These are phyloP conservation scores for Eremomyces bilateralis DNA, from an alignment of 495 filamentous ascomycete species.

Conservation along the genomic window DNA sequence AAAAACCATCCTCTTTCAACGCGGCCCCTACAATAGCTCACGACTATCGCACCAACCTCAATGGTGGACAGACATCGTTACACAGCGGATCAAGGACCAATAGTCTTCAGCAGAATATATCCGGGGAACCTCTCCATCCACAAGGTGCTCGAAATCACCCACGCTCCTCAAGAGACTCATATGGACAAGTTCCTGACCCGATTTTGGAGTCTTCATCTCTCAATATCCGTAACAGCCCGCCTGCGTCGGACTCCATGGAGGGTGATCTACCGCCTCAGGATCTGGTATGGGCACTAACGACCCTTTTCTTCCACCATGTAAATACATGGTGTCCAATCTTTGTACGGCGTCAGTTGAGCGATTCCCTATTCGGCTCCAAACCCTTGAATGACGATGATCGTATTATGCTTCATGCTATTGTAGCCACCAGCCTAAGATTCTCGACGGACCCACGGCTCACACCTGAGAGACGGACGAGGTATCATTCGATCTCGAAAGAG, in stretches of 20 bases:
- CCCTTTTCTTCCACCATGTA: conserved; percentile 78
- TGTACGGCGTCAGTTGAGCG: conserved; percentile 55
- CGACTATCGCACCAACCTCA: neutral
- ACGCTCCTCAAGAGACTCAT: conserved; percentile 25
- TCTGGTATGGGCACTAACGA: conserved; percentile 55
- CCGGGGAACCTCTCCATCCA: neutral
- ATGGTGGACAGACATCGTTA: neutral
- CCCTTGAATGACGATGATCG: conserved; percentile 59
- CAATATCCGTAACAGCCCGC: conserved; percentile 15
- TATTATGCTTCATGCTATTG: conserved; percentile 67
- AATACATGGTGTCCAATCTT: conserved; percentile 84
- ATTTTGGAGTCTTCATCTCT: conserved; percentile 25
- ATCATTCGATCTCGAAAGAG: conserved; percentile 61
- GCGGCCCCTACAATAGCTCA: neutral
- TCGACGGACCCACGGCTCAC: conserved; percentile 53
- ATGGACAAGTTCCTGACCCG: conserved; percentile 17
- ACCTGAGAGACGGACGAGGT: conserved; percentile 43
- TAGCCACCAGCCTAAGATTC: conserved; percentile 66
- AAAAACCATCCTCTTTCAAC: conserved; percentile 29
- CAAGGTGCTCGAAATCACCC: neutral
- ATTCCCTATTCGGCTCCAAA: conserved; percentile 58
- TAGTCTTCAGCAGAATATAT: conserved; percentile 4
- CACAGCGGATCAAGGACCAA: no score
- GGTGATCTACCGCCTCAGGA: conserved; percentile 68
- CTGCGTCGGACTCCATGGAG: conserved; percentile 1